Evolutionary conservation across 1,284 basidiomycete genomes (phyloP).

Genomic region (Rhizoctonia solani): DNA sequence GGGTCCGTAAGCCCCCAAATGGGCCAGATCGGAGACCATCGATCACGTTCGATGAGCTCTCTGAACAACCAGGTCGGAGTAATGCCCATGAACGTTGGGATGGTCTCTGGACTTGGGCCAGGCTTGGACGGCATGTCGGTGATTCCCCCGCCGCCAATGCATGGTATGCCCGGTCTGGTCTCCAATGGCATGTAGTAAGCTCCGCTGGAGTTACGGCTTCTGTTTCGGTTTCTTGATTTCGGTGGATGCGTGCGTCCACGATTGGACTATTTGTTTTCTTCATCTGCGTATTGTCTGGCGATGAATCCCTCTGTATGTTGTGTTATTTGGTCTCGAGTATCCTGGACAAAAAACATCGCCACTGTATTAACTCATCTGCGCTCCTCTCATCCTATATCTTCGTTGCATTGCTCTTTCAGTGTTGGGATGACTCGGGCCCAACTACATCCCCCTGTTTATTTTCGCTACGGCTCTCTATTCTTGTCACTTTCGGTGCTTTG

Average conservation of each 20-base stretch:
- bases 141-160: conserved; percentile 14
- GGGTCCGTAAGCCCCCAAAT: conserved; percentile 26
- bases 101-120: conserved; percentile 23
- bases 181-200: conserved; percentile 27
- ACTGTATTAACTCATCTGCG: conserved; percentile 20
- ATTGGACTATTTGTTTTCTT: conserved; percentile 9
- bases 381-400: neutral
- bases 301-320: too few relatives aligned
- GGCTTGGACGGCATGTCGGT: conserved; percentile 29
- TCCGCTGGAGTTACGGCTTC: conserved; percentile 2
- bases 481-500: conserved; percentile 8
- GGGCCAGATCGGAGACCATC: conserved; percentile 27
- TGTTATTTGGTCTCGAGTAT: neutral
- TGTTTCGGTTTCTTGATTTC: neutral
- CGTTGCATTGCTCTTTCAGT: neutral
- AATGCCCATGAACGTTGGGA: conserved; percentile 32
- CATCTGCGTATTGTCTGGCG: neutral
- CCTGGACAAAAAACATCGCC: conserved; percentile 21
- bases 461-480: neutral
- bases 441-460: conserved; percentile 8
- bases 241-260: conserved; percentile 17
- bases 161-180: conserved; percentile 27
- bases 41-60: conserved; percentile 26
- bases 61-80: neutral
- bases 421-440: neutral